Evolutionary conservation across 768 basidiomycete genomes (phyloP).

Genomic region (Butyriboletus loyo): DNA sequence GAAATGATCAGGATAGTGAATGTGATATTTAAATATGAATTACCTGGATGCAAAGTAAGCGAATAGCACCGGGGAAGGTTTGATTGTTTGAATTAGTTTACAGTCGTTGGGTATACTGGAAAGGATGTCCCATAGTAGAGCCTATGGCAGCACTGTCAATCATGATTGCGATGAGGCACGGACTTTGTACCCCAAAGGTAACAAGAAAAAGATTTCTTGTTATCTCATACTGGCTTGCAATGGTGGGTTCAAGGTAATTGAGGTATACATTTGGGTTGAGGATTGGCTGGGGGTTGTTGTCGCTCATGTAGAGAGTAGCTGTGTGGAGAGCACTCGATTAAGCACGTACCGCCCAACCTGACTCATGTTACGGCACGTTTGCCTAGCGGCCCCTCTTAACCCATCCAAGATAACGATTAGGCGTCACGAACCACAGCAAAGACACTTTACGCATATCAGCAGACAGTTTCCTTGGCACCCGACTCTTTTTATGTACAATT

Average conservation of each 20-base stretch:
- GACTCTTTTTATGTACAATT: neutral
- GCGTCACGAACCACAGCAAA: neutral
- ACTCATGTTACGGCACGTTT: neutral
- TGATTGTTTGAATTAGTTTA: constrained; percentile 14
- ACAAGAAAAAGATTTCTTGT: constrained; percentile 17
- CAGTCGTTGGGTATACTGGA: constrained; percentile 26
- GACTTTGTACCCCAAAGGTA: constrained; percentile 18
- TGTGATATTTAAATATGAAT: neutral
- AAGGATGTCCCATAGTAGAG: constrained; percentile 26
- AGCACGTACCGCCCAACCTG: neutral
- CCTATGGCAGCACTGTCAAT: constrained; percentile 11
- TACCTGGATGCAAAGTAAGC: constrained; percentile 27
- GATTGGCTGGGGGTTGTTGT: constrained; percentile 3
- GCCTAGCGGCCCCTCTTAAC: too few relatives aligned
- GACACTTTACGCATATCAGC: neutral
- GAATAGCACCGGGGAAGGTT: constrained; percentile 13
- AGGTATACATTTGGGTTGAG: constrained; percentile 25
- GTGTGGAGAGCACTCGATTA: neutral
- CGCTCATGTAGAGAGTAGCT: neutral
- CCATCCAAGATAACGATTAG: neutral
- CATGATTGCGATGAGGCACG: neutral
- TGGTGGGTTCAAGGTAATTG: constrained; percentile 23
- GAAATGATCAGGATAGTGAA: constrained; percentile 2
- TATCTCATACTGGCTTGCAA: constrained; percentile 19
- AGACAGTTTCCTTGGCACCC: neutral